These are phyloP conservation scores for Ganoderma lingzhi DNA, from an alignment of 1,284 basidiomycete species.

Conservation along the genomic window DNA sequence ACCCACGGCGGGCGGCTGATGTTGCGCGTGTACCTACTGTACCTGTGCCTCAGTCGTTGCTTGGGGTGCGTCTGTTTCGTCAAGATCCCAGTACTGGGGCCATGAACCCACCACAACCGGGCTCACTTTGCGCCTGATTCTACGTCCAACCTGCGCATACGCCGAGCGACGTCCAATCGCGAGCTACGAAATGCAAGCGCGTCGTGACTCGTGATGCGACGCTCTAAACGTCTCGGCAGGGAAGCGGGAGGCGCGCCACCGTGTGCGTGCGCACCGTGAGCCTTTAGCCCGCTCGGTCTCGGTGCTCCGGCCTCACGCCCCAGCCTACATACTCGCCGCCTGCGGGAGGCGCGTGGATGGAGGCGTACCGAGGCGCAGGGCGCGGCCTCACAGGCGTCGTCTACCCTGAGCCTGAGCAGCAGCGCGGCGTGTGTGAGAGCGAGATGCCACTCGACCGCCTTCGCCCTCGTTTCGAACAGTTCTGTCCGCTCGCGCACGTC, in stretches of 20 bases:
- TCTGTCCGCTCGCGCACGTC: conserved; percentile 4
- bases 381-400: conserved; percentile 11
- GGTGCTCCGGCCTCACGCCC: not conserved
- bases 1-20: not conserved
- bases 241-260: not conserved
- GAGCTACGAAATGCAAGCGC: not conserved
- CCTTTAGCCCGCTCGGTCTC: not conserved
- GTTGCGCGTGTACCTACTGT: not conserved
- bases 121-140: not conserved
- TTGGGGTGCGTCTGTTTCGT: not conserved
- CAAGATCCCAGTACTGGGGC: not conserved
- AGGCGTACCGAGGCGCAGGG: not conserved
- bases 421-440: not conserved
- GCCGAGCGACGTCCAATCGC: not conserved
- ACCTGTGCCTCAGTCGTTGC: not conserved
- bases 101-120: not conserved
- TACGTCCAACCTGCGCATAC: not conserved
- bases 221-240: conserved; percentile 20
- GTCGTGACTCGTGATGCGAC: conserved; percentile 23
- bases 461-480: not conserved
- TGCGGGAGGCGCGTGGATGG: not conserved
- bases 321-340: not conserved
- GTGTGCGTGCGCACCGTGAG: conserved; percentile 1
- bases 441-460: not conserved
- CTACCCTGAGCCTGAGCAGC: conserved; percentile 10